These are phyloP conservation scores for Tetragonia tetragonoides DNA, from an alignment of 148 eudicot species.

Conservation along the genomic window DNA sequence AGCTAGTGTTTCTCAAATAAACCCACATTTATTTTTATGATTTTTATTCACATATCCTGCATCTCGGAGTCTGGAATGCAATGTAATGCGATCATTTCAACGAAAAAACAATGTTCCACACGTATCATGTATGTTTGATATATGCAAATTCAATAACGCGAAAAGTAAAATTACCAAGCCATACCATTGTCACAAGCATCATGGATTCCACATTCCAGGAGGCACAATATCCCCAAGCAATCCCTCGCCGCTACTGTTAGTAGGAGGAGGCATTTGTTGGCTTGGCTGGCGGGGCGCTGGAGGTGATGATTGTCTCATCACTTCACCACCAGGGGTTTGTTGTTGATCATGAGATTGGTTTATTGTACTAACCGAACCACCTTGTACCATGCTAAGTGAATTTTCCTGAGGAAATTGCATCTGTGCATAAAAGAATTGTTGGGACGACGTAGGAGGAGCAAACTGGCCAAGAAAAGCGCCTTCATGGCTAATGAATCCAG, in stretches of 20 bases:
- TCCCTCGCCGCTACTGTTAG: slow-evolving; percentile 43
- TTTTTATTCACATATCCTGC: no score
- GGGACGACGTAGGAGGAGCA: slow-evolving; percentile 32
- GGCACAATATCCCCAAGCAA: slow-evolving; percentile 88
- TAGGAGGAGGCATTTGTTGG: slow-evolving; percentile 2
- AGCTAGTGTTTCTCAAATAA: no score
- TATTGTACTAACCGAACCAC: slow-evolving; percentile 6
- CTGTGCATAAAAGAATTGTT: slow-evolving; percentile 25
- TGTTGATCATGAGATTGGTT: slow-evolving; percentile 9
- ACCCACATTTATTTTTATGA: no score
- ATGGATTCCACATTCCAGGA: slow-evolving; percentile 58
- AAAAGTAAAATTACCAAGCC: slow-evolving; percentile 11
- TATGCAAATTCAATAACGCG: neutral
- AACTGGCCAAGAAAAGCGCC: slow-evolving; percentile 41
- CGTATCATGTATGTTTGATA: neutral
- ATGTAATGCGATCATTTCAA: no score
- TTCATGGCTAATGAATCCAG: slow-evolving; percentile 46
- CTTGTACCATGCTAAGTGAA: slow-evolving; percentile 23
- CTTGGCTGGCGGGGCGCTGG: slow-evolving; percentile 17
- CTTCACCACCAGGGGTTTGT: slow-evolving; percentile 17
- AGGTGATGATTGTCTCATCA: slow-evolving; percentile 22
- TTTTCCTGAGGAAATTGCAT: slow-evolving; percentile 38
- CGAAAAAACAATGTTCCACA: neutral
- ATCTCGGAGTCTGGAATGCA: no score
- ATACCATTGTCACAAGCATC: neutral